Evolutionary conservation across 202 grass and related monocot genomes (phyloP).

Genomic region (Musa balbisiana): DNA sequence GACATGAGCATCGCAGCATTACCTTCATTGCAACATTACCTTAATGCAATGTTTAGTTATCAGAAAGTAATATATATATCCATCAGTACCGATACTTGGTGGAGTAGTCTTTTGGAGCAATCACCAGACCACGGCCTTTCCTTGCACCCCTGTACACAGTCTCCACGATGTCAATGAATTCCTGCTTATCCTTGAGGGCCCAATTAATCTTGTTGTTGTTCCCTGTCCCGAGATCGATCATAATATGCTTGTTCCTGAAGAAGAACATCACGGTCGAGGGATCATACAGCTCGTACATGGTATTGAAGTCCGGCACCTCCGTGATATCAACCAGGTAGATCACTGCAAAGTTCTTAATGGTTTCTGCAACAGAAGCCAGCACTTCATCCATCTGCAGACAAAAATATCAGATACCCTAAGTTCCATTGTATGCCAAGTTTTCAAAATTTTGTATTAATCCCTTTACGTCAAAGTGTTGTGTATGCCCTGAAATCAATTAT

Average conservation of each 20-base stretch:
- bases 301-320: constrained; percentile 61
- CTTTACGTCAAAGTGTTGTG: background rate
- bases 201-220: constrained; percentile 88
- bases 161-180: constrained; percentile 73
- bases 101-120: constrained; percentile 66
- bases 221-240: constrained; percentile 75
- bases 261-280: constrained; percentile 74
- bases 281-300: constrained; percentile 79
- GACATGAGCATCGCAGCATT: no score
- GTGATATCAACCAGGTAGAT: constrained; percentile 77
- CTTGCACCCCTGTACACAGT: constrained; percentile 60
- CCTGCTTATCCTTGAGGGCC: constrained; percentile 77
- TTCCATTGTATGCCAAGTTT: no score
- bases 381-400: constrained; percentile 66
- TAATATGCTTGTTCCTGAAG: constrained; percentile 77
- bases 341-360: constrained; percentile 64
- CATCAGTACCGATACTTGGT: constrained; percentile 70
- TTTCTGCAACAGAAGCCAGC: constrained; percentile 50
- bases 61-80: background rate
- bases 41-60: background rate
- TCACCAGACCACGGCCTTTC: constrained; percentile 64
- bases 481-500: no score
- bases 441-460: background rate
- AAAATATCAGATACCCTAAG: background rate
- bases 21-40: background rate